These are phyloP conservation scores for Favolaschia claudopus DNA, from an alignment of 768 basidiomycete species.

Conservation along the genomic window DNA sequence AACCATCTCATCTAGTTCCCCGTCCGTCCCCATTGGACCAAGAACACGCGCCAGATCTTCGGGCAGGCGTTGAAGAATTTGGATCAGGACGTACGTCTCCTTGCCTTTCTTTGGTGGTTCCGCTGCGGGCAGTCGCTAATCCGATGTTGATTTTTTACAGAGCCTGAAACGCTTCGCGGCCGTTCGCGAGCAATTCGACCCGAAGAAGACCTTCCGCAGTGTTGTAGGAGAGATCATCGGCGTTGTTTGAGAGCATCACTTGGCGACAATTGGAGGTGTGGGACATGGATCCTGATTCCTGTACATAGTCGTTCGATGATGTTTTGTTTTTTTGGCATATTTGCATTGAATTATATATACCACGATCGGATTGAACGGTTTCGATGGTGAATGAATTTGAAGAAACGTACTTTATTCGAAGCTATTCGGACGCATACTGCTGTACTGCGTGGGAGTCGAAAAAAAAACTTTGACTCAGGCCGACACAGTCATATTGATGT, in stretches of 20 bases:
- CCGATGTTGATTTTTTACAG: conserved; percentile 21
- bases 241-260: conserved; percentile 38
- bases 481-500: too few species aligned
- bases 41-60: conserved; percentile 42
- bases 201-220: conserved; percentile 42
- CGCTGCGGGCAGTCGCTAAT: not conserved
- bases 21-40: conserved; percentile 46
- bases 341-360: too few species aligned
- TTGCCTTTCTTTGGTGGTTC: not conserved
- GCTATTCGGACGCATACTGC: too few species aligned
- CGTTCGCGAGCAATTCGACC: conserved; percentile 42
- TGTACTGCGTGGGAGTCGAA: too few species aligned
- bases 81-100: conserved; percentile 38
- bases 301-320: too few species aligned
- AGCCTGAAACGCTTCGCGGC: conserved; percentile 39
- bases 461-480: too few species aligned
- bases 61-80: conserved; percentile 40
- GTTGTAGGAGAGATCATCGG: conserved; percentile 46
- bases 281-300: too few species aligned
- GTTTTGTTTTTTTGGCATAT: too few species aligned
- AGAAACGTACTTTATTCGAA: too few species aligned
- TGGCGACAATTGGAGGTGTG: too few species aligned
- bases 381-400: too few species aligned
- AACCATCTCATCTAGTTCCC: conserved; percentile 37
- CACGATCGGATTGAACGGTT: too few species aligned